Evolutionary conservation across 345 rosid genomes (phyloP), one percentile per base, ranked within the genome.

Genomic region (Geranium rotundifolium): DNA sequence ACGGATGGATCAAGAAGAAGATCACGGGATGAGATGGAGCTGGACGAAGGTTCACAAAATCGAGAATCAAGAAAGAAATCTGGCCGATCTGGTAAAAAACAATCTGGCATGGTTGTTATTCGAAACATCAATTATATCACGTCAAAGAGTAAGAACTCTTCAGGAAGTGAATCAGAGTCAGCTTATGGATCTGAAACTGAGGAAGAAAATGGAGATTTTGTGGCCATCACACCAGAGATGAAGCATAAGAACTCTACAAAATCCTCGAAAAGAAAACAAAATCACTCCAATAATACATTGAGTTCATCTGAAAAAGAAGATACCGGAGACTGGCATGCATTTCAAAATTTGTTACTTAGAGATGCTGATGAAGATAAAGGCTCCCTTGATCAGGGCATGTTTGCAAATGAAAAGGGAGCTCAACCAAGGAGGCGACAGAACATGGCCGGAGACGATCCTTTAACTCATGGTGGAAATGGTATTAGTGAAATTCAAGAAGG

Each of bases 41-140:
- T 67, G 66, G 85, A 72, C 30, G 78, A 76, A 72, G 69, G 68
- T 71, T 65, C 56, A 16, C 64, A 37, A 61, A 65, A 41, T 65
- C 72, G 39, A 58, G 75, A 65, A 72, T 39, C 56, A 58, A 56
- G 66, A 65, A 84, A 69, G 66, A 84, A 67, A 69, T 65, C 91
- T 4, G 41, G 41, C 41, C 41, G 41, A 4, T 34, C 90, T 19
- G 72, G 81, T 65, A 84, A 84, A 76, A 83, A 76, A 74, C 76
- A 79, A 60, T 78, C 97, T 5, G 88, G 93, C 9, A 77, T 27
- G 76, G 90, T 93, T 56, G 95, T 93, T 63, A 86, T 93, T 63
- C 81, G 90, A 50, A 93, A 89, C 78, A 73, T 93, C 54, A 93
- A 93, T 58, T 93, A 86, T 74, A 79, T 93, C 61, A 73, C 89